Percentiles rank a stretch among this genome's conserved stretches.
Evolutionary conservation across 2,329 filamentous ascomycete genomes (phyloP).

Genomic region (Colletotrichum graminicola): DNA sequence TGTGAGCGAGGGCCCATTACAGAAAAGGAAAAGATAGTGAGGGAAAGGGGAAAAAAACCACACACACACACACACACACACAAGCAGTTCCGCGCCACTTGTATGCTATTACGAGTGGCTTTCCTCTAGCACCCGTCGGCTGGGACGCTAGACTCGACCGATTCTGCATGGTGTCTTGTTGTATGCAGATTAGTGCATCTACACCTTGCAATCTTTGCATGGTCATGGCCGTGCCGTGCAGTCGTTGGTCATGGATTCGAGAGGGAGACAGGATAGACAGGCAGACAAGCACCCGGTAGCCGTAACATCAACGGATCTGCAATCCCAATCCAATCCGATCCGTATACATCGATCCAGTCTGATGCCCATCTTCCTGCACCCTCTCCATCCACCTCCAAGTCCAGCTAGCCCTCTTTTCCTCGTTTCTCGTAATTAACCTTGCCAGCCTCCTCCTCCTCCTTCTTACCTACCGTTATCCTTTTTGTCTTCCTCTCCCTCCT

Average conservation of each 20-base stretch:
- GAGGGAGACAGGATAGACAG: not conserved
- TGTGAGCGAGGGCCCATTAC: not conserved
- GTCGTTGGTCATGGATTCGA: not conserved
- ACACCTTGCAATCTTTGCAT: constrained; percentile 13
- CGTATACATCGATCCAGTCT: constrained; percentile 8
- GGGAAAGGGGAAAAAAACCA: constrained; percentile 3
- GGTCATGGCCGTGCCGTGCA: not conserved
- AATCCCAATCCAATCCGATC: not conserved
- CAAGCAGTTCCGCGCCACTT: constrained; percentile 30
- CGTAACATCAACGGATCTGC: constrained; percentile 6
- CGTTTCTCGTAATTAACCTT: constrained; percentile 17
- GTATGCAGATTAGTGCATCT: constrained; percentile 10
- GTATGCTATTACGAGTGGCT: constrained; percentile 38
- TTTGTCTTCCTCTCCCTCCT: not conserved
- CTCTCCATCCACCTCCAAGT: constrained; percentile 8
- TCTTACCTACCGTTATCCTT: constrained; percentile 5
- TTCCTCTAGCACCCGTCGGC: constrained; percentile 34
- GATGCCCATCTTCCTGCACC: constrained; percentile 18
- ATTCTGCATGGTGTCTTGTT: constrained; percentile 7
- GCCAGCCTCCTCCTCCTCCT: not conserved
- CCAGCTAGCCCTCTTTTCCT: not conserved
- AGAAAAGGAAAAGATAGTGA: constrained; percentile 9
- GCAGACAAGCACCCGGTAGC: not conserved
- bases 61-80: no score
- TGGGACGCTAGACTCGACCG: constrained; percentile 18